Evolutionary conservation across 345 rosid species (phyloP), one percentile per base, ranked within the genome.

Genomic region (Erodium maritimum): DNA sequence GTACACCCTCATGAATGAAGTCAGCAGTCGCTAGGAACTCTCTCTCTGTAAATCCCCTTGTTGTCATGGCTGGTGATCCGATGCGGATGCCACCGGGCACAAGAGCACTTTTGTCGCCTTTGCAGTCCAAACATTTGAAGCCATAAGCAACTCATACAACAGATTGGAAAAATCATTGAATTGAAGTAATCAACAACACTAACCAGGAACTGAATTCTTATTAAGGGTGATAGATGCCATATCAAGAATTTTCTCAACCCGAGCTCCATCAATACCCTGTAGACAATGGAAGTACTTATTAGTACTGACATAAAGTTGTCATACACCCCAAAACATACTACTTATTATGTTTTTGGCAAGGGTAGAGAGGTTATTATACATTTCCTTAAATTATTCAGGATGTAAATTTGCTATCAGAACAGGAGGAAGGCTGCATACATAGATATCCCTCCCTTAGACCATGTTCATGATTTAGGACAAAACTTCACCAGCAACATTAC

Each of bases 71-170:
- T 18, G 96, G 96, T 0, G 96, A 66, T 59, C 95, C 98, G 54
- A 91, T 81, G 56, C 98, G 87, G 63, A 91, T 88, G 61, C 96
- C 98, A 21, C 96, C 98, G 0, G 95, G 98, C 17, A 86, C 90
- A 50, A 80, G 73, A 0, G 95, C 98, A 23, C 98, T 91, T 68
- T 84, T 88, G 50, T 91, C 98, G 21, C 95, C 98, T 85, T 57
- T 55, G 18, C 19, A 53, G 55, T 65, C 48, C 11, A 23, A 59
- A 21, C 48, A 19, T 19, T 14, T 19, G 17, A 23, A 21, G 51
- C 45, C 21, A 64, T 65, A 16, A 34, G 5, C 29, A 46, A 4
- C 13, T 61, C 17, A 11, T 8, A 22, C 21, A 61, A 17, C 22
- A 23, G 58, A 14, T 12, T 4, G 37, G 17, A 8, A 14, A 17